These are phyloP conservation scores for Miscanthus lutarioriparius DNA, from an alignment of 176 grass and related monocot genomes.

Conservation along the genomic window DNA sequence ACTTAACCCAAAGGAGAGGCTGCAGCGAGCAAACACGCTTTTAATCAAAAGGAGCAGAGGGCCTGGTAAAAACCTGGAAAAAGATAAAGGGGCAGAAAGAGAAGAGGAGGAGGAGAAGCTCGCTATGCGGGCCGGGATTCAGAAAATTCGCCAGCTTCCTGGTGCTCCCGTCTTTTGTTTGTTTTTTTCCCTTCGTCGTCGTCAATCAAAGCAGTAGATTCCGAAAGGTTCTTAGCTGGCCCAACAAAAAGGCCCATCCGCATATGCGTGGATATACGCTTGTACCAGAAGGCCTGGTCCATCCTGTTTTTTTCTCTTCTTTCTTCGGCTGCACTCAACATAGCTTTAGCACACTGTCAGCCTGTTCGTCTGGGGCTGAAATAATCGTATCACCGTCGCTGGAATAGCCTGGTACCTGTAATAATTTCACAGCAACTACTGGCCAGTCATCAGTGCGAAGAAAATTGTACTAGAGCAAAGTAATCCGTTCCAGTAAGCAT, in stretches of 20 bases:
- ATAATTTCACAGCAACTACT: background rate
- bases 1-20: background rate
- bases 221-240: slow-evolving; percentile 38
- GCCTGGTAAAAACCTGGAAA: slow-evolving; percentile 40
- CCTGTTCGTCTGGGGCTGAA: background rate
- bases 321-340: background rate
- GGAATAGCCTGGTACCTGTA: background rate
- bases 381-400: background rate
- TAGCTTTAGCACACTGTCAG: background rate
- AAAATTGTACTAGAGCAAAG: background rate
- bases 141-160: slow-evolving; percentile 29
- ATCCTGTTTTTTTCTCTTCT: background rate
- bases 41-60: slow-evolving; percentile 51
- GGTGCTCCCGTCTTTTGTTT: background rate
- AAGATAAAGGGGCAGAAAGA: slow-evolving; percentile 30
- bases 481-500: background rate
- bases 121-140: slow-evolving; percentile 30
- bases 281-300: slow-evolving; percentile 2
- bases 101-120: slow-evolving; percentile 24
- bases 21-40: slow-evolving; percentile 22
- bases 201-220: slow-evolving; percentile 46
- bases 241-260: slow-evolving; percentile 37
- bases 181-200: background rate
- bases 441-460: background rate
- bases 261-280: slow-evolving; percentile 19